These are phyloP conservation scores for Aspergillus fumigatus DNA, from an alignment of 2,329 filamentous ascomycete genomes.

Conservation along the genomic window DNA sequence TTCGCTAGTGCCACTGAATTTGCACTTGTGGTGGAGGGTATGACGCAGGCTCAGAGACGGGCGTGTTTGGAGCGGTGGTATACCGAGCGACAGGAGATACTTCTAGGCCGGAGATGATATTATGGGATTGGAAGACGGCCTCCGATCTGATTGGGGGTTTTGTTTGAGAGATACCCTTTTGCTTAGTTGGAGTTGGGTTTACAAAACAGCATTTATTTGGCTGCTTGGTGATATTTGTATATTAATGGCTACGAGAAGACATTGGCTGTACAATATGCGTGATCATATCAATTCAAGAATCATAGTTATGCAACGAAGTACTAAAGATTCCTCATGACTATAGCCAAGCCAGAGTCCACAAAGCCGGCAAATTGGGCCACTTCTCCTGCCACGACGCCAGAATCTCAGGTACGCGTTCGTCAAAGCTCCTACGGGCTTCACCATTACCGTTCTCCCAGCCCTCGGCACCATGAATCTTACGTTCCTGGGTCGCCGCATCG, in stretches of 20 bases:
- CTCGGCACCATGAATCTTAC: slow-evolving; percentile 58
- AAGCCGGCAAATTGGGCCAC: slow-evolving; percentile 84
- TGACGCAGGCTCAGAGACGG: slow-evolving; percentile 78
- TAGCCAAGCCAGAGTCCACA: slow-evolving; percentile 96
- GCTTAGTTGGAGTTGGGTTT: neutral
- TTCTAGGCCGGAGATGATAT: slow-evolving; percentile 10
- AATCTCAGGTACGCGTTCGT: slow-evolving; percentile 89
- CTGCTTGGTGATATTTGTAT: neutral
- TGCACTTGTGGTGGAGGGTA: slow-evolving; percentile 82
- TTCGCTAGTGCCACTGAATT: slow-evolving; percentile 76
- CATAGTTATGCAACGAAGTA: neutral
- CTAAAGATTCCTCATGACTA: slow-evolving; percentile 40
- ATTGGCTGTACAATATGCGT: neutral
- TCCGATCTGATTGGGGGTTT: neutral
- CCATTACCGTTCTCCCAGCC: slow-evolving; percentile 67
- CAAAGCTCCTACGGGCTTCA: slow-evolving; percentile 70
- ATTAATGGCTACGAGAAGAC: neutral
- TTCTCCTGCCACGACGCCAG: slow-evolving; percentile 89
- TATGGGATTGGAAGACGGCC: neutral
- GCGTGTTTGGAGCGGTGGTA: slow-evolving; percentile 81
- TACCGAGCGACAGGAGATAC: slow-evolving; percentile 54
- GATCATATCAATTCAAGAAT: neutral
- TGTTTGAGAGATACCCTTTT: neutral
- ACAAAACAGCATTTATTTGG: neutral
- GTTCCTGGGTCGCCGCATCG: slow-evolving; percentile 70